phyloP scores from a whole-genome alignment of 2,329 filamentous ascomycete genomes.

The Bipolaris gigantea region DNA sequence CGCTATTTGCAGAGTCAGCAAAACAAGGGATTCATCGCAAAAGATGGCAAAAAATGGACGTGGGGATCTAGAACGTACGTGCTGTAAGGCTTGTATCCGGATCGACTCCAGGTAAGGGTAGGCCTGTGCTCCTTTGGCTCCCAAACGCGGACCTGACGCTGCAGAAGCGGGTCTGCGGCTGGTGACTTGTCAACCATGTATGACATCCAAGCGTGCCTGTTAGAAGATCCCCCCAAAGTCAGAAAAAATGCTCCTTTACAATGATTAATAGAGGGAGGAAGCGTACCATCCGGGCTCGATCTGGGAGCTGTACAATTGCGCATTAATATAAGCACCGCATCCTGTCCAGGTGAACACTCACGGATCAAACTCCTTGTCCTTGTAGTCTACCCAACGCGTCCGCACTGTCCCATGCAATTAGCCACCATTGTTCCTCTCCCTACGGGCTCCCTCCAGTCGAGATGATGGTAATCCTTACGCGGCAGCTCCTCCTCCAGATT shows the following conservation, averaged over 20 bases:
- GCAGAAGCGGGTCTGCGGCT: conserved; percentile 70
- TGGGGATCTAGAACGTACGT: conserved; percentile 67
- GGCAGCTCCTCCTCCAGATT: conserved; percentile 89
- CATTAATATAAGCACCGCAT: conserved; percentile 21
- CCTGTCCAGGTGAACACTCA: conserved; percentile 47
- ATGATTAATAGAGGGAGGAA: neutral
- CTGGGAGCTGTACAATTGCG: conserved; percentile 62
- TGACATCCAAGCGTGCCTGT: conserved; percentile 91
- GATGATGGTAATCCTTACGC: conserved; percentile 58
- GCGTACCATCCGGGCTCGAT: conserved; percentile 85
- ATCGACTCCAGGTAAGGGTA: conserved; percentile 74
- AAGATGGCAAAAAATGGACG: neutral
- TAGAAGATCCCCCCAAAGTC: too few species aligned
- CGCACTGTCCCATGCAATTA: conserved; percentile 66
- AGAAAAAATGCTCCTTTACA: neutral
- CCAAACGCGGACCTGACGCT: conserved; percentile 70
- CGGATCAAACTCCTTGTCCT: conserved; percentile 80
- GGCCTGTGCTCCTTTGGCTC: conserved; percentile 73
- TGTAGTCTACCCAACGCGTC: conserved; percentile 97
- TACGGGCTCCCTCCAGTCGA: neutral
- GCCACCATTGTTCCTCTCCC: neutral
- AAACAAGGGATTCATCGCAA: neutral
- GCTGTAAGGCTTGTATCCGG: conserved; percentile 89
- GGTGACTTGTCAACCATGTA: conserved; percentile 90
- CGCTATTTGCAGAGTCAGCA: conserved; percentile 37